Conservation (phyloP, 352 stramenopile species). For the Pythium aphanidermatum region DNA sequence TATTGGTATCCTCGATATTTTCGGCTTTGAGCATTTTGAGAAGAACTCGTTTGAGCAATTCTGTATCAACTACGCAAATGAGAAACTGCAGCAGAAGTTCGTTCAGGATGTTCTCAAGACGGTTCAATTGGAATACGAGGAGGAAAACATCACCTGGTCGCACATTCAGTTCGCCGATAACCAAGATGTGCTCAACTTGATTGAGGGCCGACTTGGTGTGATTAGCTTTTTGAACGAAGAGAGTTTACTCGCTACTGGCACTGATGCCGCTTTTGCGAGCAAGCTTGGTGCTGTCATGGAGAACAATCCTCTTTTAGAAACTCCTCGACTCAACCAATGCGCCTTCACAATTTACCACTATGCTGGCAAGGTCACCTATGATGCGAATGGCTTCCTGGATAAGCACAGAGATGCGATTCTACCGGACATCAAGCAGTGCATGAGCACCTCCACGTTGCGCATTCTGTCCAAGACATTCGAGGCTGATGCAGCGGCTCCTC, state of each 20-base stretch:
- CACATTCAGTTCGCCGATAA: constrained; percentile 90
- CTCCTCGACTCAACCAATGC: constrained; percentile 72
- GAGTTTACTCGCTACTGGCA: constrained; percentile 75
- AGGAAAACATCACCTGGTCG: constrained; percentile 89
- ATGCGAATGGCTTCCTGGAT: constrained; percentile 74
- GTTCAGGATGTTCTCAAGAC: constrained; percentile 91
- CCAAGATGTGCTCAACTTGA: constrained; percentile 87
- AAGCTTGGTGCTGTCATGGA: constrained; percentile 86
- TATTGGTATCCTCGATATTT: constrained; percentile 93
- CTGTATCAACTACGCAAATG: constrained; percentile 92
- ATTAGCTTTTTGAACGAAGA: constrained; percentile 91
- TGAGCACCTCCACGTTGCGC: constrained; percentile 56
- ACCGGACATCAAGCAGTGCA: constrained; percentile 81
- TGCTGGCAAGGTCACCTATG: constrained; percentile 81
- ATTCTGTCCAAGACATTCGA: constrained; percentile 74
- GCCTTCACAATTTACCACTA: constrained; percentile 86
- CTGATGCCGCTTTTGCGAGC: constrained; percentile 81
- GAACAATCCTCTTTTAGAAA: constrained; percentile 83
- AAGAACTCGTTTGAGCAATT: constrained; percentile 92
- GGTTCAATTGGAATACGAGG: constrained; percentile 87
- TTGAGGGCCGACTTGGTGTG: constrained; percentile 84
- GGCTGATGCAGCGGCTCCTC: constrained; percentile 15
- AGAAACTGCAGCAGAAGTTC: constrained; percentile 89
- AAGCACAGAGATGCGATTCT: constrained; percentile 83
- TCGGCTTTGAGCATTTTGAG: constrained; percentile 90